phyloP scores from a whole-genome alignment of 305 asterid genomes.

The Solanum aculeatissimum region DNA sequence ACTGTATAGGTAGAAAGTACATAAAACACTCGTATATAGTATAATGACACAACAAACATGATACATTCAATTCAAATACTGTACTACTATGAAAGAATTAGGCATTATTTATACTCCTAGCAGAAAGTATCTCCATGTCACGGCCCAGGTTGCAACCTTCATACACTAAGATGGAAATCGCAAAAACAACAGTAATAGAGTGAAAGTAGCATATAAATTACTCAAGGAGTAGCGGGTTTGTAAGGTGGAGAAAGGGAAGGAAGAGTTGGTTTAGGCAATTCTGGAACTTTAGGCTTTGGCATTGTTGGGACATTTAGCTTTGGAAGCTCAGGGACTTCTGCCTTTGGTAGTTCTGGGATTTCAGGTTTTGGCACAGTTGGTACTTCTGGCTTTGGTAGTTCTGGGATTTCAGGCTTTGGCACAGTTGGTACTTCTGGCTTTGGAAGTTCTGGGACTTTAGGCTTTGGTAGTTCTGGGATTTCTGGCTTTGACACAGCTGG shows the following conservation, averaged over 20 bases:
- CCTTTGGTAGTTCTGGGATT: constrained; percentile 8
- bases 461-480: constrained; percentile 1
- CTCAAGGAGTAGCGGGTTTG: background rate
- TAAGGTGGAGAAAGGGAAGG: background rate
- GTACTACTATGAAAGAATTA: background rate
- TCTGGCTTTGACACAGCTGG: background rate
- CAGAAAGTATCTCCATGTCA: background rate
- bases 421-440: background rate
- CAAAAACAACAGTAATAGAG: background rate
- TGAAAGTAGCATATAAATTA: background rate
- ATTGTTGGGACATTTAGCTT: background rate
- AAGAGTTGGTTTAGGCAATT: constrained; percentile 8
- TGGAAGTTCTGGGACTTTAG: constrained; percentile 7
- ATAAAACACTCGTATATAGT: background rate
- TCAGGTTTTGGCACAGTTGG: constrained; percentile 6
- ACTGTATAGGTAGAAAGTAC: background rate
- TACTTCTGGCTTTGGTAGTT: background rate
- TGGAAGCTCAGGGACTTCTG: background rate
- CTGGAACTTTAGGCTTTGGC: constrained; percentile 12
- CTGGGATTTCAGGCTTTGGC: background rate
- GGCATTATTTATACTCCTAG: background rate
- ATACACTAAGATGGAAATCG: background rate
- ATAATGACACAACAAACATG: background rate
- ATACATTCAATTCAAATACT: background rate
- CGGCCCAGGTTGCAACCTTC: background rate